Evolutionary conservation across 2,329 filamentous ascomycete genomes (phyloP), one percentile per base, ranked within the genome.

Genomic region (Xylaria sp.): DNA sequence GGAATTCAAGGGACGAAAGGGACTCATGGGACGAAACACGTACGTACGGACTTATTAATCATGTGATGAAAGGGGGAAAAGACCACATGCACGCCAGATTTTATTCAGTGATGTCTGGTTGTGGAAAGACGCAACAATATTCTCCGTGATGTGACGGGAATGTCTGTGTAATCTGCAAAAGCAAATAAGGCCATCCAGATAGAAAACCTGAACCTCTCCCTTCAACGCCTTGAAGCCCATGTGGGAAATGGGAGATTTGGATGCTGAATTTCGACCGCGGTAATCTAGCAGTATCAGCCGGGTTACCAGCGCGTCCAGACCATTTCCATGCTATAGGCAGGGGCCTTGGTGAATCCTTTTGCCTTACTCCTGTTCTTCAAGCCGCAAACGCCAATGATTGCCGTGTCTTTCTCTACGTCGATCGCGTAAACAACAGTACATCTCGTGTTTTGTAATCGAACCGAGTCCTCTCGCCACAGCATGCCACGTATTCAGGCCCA

Each of bases 81-180:
- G 23, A 13, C 23, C 47, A 56, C 39, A 56, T 55, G 47, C 58
- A 57, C 56, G 50, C 54, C 35, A 10, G 7, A n/a, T 51, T 54
- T 44, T 39, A 59, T 60, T 60, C 52, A 55, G 54, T 16, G 53
- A 46, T 58, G 51, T 50, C 34, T 50, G 35, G 35, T 50, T 60
- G 47, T 58, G 59, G 51, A 57, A 51, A 59, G 48, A 63, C 39
- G 54, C 47, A 54, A 18, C 57, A 37, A 23, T 52, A 54, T 48
- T 54, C 48, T 23, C n/a, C 46, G 35, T 30, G 48, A 30, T 54
- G 51, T 46, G 13, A 18, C 52, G 59, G 51, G 13, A 49, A 54
- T 48, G 42, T 54, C 57, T 39, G 42, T 30, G 23, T 30, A 51
- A 55, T 54, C 30, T 35, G 50, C 50, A 50, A 56, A 59, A 55